Evolutionary conservation across 306 rosid genomes (phyloP).

Genomic region (Inga oerstediana): DNA sequence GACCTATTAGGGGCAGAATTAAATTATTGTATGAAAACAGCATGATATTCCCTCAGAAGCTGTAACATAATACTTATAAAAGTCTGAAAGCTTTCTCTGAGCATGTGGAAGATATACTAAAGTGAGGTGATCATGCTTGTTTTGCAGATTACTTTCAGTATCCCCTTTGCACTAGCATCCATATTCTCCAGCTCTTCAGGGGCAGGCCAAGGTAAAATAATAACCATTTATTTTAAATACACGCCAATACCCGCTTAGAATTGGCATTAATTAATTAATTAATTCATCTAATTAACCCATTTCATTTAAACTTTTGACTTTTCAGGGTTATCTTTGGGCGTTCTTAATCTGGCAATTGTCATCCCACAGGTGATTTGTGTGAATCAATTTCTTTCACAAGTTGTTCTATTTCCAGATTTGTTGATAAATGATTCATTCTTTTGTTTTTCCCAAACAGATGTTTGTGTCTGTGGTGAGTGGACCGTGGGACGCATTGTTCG

Average conservation of each 20-base stretch:
- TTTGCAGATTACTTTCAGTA: constrained; percentile 72
- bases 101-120: background rate
- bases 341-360: constrained; percentile 74
- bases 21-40: background rate
- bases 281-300: background rate
- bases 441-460: constrained; percentile 44
- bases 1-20: background rate
- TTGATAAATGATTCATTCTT: background rate
- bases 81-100: constrained; percentile 8
- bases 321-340: constrained; percentile 84
- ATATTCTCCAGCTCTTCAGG: constrained; percentile 68
- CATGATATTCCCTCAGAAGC: background rate
- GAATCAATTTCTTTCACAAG: background rate
- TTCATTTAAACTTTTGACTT: background rate
- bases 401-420: background rate
- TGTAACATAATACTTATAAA: background rate
- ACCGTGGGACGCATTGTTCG: constrained; percentile 71
- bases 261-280: background rate
- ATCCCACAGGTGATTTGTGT: constrained; percentile 62
- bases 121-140: constrained; percentile 18
- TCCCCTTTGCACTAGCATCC: constrained; percentile 93
- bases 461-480: constrained; percentile 74
- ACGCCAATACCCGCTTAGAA: background rate
- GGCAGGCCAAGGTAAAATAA: constrained; percentile 83
- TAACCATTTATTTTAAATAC: background rate